phyloP scores from a whole-genome alignment of 371 early-diverging fungal genomes.

The Basidiobolus meristosporus region DNA sequence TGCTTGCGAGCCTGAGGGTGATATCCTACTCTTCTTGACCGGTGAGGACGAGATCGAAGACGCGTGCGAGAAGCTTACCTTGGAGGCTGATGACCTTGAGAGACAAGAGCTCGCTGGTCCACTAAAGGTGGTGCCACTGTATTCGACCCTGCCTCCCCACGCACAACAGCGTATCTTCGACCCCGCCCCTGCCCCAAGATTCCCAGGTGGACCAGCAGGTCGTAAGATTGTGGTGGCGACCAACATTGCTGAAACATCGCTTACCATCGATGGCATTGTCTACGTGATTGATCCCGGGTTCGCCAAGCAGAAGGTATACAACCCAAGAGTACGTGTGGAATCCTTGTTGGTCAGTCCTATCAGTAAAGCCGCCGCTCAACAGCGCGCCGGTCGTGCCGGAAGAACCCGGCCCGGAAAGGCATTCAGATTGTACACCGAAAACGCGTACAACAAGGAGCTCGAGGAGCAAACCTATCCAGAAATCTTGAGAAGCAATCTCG shows the following conservation, averaged over 20 bases:
- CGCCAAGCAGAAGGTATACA: conserved; percentile 91
- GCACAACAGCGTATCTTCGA: conserved; percentile 86
- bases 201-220: conserved; percentile 58
- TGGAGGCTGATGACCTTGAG: conserved; percentile 35
- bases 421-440: conserved; percentile 91
- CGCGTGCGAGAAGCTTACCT: conserved; percentile 30
- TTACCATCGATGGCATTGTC: conserved; percentile 94
- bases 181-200: conserved; percentile 59
- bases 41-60: conserved; percentile 90
- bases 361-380: conserved; percentile 89
- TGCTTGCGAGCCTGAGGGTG: conserved; percentile 62
- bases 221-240: conserved; percentile 91
- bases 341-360: conserved; percentile 77
- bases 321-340: conserved; percentile 86
- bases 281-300: conserved; percentile 97
- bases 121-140: conserved; percentile 57
- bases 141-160: conserved; percentile 82
- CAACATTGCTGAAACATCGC: conserved; percentile 97
- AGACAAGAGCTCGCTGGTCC: conserved; percentile 14
- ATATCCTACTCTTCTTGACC: conserved; percentile 83
- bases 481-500: conserved; percentile 83
- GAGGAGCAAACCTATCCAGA: conserved; percentile 83
- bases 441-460: conserved; percentile 54
- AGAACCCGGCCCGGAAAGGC: conserved; percentile 71
- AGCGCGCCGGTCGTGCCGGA: conserved; percentile 95